Base-by-base conservation (phyloP, 2,329 filamentous ascomycete genomes). In the Dryadomyces sulphureus region DNA sequence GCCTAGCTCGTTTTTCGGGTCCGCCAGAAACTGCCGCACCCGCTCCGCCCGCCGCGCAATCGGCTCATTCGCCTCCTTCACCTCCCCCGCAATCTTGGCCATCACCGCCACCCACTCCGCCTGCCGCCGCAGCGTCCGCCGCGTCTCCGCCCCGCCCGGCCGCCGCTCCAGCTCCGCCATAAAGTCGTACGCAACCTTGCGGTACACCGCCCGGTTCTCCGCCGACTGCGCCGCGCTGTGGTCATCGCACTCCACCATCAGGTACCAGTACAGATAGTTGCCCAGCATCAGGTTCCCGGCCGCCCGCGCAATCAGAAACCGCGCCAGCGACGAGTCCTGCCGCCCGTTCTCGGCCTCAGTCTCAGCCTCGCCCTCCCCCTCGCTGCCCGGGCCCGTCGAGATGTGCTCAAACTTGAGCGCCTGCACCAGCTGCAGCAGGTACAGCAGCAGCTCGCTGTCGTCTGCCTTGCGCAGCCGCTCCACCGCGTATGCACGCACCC, bases 221-320 rank as follows among this genome's bases (percentile, higher is more conserved):
- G 49, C 51, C 20, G 79, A 73, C 54, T 89, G 85, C 38, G 87
- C 82, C 4, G 79, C 77, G 53, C 83, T 88, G 49, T 72, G 69
- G 59, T 95, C 90, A 54, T 93, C 87, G 54, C 89, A 93, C 64
- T 98, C 93, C 1, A 98, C 92, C 80, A 95, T 95, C 2, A 98
- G 72, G 61, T 96, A 98, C 92, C 92, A 98, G 61, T 95, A 86
- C 45, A 98, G 77, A 63, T 93, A 94, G 59, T 94, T 98, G 25
- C 90, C 92, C 1, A 98, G 73, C 49, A 84, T 81, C 56, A 95
- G 85, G 57, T 94, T 96, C 50, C 81, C 79, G 14, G 85, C 83
- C 4, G 92, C 93, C 32, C 92, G 77, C 1, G 84, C 78, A 47
- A 98, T 92, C 3, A 98, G 70, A 58, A 98, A 98, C 21, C 77